Conservation (phyloP, 345 rosid species). For the Lepidium aucheri region DNA sequence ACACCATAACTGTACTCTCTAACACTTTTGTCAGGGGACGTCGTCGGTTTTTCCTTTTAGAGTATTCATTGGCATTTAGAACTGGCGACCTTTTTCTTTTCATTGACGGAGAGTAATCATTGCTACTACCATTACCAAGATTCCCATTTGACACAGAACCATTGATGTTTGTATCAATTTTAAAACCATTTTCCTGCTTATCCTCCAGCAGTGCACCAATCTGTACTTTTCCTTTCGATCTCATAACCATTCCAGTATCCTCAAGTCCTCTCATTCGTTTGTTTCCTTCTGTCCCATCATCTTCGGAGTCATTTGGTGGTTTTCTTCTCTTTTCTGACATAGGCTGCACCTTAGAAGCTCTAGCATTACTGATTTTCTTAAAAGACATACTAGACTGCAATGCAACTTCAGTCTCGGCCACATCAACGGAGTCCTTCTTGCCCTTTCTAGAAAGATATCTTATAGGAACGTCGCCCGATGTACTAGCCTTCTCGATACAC, state of each 20-base stretch:
- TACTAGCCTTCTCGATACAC: slow-evolving; percentile 29
- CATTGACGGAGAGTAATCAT: slow-evolving; percentile 33
- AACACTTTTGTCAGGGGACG: slow-evolving; percentile 72
- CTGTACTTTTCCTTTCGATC: slow-evolving; percentile 35
- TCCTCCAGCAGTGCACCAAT: slow-evolving; percentile 22
- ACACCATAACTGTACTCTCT: slow-evolving; percentile 66
- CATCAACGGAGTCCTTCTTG: slow-evolving; percentile 36
- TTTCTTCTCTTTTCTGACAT: slow-evolving; percentile 54
- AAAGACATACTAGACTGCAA: slow-evolving; percentile 48
- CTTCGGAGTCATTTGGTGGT: slow-evolving; percentile 92
- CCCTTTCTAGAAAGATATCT: slow-evolving; percentile 41
- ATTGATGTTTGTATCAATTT: slow-evolving; percentile 36
- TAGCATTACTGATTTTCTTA: slow-evolving; percentile 38
- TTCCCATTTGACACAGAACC: slow-evolving; percentile 46
- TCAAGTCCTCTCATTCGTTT: slow-evolving; percentile 96
- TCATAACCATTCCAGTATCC: slow-evolving; percentile 67
- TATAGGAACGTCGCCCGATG: slow-evolving; percentile 34
- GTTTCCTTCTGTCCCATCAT: slow-evolving; percentile 74
- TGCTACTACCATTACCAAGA: slow-evolving; percentile 41
- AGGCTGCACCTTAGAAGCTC: slow-evolving; percentile 43
- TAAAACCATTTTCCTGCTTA: slow-evolving; percentile 35
- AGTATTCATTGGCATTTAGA: slow-evolving; percentile 44
- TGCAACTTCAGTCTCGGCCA: slow-evolving; percentile 31
- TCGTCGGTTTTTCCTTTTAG: slow-evolving; percentile 60
- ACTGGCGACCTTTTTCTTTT: slow-evolving; percentile 56